phyloP scores from a whole-genome alignment of 179 eudicot genomes.

The Pouteria campechiana region DNA sequence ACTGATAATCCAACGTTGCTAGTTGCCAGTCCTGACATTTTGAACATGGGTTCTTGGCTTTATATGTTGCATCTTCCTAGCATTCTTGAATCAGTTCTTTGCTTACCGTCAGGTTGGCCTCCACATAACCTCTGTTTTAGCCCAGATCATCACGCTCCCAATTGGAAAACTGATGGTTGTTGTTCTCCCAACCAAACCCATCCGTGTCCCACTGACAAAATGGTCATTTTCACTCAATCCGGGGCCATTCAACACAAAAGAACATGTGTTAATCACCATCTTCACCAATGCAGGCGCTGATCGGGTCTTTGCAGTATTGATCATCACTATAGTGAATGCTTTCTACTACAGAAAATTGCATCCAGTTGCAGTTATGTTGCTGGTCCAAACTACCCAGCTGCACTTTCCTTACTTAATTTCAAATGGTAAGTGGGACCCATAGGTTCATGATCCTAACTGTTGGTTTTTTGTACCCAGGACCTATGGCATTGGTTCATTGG shows the following conservation, averaged over 20 bases:
- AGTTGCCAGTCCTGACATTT: conserved; percentile 23
- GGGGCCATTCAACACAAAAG: conserved; percentile 28
- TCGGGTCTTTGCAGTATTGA: conserved; percentile 10
- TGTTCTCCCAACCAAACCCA: neutral
- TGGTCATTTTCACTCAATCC: conserved; percentile 24
- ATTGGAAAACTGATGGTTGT: conserved; percentile 34
- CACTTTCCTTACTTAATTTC: no score
- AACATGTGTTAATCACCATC: conserved; percentile 27
- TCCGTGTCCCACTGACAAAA: neutral
- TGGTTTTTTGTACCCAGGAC: neutral
- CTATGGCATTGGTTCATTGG: neutral
- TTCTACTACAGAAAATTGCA: conserved; percentile 10
- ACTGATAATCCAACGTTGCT: conserved; percentile 19
- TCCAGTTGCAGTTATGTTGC: conserved; percentile 4
- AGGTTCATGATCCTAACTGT: no score
- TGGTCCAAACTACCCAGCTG: conserved; percentile 23
- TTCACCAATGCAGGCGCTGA: conserved; percentile 19
- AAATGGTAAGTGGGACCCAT: no score
- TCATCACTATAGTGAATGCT: conserved; percentile 16
- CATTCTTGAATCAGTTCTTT: conserved; percentile 29
- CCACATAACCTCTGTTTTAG: neutral
- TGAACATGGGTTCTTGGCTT: conserved; percentile 31
- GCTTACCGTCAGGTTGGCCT: conserved; percentile 10
- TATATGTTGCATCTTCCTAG: conserved; percentile 11
- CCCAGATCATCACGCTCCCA: conserved; percentile 31